phyloP scores from a whole-genome alignment of 1,139 yeast genomes.

The Taiozyma onychis region DNA sequence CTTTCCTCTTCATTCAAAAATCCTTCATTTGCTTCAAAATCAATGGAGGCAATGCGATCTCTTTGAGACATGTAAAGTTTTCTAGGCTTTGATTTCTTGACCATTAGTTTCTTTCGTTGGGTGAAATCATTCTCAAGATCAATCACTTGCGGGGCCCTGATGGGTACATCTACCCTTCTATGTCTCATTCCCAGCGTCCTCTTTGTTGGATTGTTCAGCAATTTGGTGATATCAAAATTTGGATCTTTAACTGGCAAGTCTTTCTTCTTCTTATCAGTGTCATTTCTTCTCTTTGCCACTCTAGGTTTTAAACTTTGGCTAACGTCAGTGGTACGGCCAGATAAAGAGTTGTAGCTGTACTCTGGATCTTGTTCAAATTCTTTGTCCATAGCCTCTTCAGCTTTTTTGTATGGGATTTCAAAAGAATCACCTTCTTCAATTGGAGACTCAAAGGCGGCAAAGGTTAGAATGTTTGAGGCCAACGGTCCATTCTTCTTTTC shows the following conservation, averaged over 20 bases:
- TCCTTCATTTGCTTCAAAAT: slow-evolving; percentile 12
- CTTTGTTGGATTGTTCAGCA: slow-evolving; percentile 31
- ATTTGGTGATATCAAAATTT: slow-evolving; percentile 49
- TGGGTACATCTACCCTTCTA: slow-evolving; percentile 7
- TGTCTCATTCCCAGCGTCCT: slow-evolving; percentile 3
- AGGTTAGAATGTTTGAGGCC: slow-evolving; percentile 6
- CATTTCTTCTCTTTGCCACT: not conserved
- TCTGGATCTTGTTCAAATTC: slow-evolving; percentile 15
- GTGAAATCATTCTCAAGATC: slow-evolving; percentile 8
- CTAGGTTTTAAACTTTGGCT: not conserved
- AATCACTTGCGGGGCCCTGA: slow-evolving; percentile 12
- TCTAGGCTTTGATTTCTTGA: not conserved
- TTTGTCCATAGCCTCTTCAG: slow-evolving; percentile 12
- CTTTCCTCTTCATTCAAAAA: slow-evolving; percentile 13
- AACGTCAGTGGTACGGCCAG: not conserved
- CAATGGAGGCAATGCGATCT: slow-evolving; percentile 8
- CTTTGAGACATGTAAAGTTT: slow-evolving; percentile 8
- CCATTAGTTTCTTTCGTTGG: not conserved
- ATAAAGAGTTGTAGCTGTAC: not conserved
- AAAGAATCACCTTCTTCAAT: not conserved
- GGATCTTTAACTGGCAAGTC: not conserved
- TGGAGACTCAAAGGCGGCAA: slow-evolving; percentile 9
- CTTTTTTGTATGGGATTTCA: slow-evolving; percentile 4
- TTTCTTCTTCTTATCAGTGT: not conserved
- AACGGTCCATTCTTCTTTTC: not conserved